Base-by-base conservation (phyloP, 352 stramenopile genomes). In the Pythium phragmitis region DNA sequence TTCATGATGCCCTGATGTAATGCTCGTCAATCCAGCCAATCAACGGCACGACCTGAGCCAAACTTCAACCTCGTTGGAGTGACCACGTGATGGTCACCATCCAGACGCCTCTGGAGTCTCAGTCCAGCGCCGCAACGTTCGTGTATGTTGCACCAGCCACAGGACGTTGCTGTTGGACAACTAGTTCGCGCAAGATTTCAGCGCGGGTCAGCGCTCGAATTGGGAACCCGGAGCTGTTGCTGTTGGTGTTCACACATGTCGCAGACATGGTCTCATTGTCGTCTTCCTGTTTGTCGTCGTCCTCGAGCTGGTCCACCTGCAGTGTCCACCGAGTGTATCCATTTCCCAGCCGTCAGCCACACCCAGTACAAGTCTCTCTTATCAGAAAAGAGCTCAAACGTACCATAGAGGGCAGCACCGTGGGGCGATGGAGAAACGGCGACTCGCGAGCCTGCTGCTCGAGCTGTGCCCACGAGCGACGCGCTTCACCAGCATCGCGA, bases 381-480 rank as follows among this genome's bases (percentile, higher is more conserved):
- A n/a, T 47, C 42, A 47, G 7, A 6, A 28, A 9, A 34, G 13
- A 47, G 17, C 30, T 16, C 3, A 3, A 37, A 63, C 66, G 47
- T 50, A 72, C 71, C 69, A 77, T 68, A 11, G 83, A 92, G 11
- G 83, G 82, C 46, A 94, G 67, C 12, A 69, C 37, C n/a, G 55
- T 61, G 12, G 81, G 85, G 0, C 72, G 71, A 16, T 88, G 72
- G 33, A 72, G 57, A 67, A 74, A 84, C 30, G 81, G 75, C 19
- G 82, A 67, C 8, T 60, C 52, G 45, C 69, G 69, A 30, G 78
- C 83, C 28, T 76, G 80, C 50, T 83, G 79, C 72, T 89, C 75
- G 21, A 92, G 62, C 53, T 87, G 65, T 3, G 67, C 73, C 76
- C 82, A 94, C 23, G 76, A 89, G 60, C 88, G 77, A 8, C 81